A percentile compares a stretch with the other conserved stretches of the same genome.
Evolutionary conservation across 495 filamentous ascomycete genomes (phyloP).

Genomic region (Penicillium salamii): DNA sequence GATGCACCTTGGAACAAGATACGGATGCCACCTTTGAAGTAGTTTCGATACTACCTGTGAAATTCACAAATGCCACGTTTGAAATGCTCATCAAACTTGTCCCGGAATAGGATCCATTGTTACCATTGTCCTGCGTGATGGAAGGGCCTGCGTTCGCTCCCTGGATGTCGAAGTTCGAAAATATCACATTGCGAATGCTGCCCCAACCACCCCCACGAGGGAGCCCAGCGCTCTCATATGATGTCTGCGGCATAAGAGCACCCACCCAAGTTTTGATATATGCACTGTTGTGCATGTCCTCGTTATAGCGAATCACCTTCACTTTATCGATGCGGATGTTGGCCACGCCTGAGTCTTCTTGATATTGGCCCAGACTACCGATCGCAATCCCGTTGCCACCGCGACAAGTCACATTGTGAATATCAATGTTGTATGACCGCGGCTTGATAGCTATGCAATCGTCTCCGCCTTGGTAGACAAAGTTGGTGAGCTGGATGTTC

Average conservation of each 20-base stretch:
- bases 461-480: conserved; percentile 58
- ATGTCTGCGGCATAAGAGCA: conserved; percentile 37
- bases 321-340: conserved; percentile 48
- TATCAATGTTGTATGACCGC: conserved; percentile 49
- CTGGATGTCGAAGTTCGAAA: conserved; percentile 50
- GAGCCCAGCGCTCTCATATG: conserved; percentile 46
- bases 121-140: conserved; percentile 49
- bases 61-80: conserved; percentile 53
- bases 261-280: conserved; percentile 62
- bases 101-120: conserved; percentile 51
- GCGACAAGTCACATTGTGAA: conserved; percentile 51
- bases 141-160: conserved; percentile 38
- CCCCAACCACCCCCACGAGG: conserved; percentile 55
- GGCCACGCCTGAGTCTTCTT: conserved; percentile 50
- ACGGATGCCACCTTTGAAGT: conserved; percentile 32
- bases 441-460: conserved; percentile 60
- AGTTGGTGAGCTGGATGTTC: conserved; percentile 50
- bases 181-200: conserved; percentile 47
- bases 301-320: conserved; percentile 43
- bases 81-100: conserved; percentile 49
- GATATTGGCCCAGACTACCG: conserved; percentile 55
- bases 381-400: conserved; percentile 58
- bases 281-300: conserved; percentile 48
- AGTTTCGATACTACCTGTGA: conserved; percentile 44
- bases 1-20: conserved; percentile 44